phyloP scores from a whole-genome alignment of 1,284 basidiomycete genomes.

The Xerocomus minutiporus region DNA sequence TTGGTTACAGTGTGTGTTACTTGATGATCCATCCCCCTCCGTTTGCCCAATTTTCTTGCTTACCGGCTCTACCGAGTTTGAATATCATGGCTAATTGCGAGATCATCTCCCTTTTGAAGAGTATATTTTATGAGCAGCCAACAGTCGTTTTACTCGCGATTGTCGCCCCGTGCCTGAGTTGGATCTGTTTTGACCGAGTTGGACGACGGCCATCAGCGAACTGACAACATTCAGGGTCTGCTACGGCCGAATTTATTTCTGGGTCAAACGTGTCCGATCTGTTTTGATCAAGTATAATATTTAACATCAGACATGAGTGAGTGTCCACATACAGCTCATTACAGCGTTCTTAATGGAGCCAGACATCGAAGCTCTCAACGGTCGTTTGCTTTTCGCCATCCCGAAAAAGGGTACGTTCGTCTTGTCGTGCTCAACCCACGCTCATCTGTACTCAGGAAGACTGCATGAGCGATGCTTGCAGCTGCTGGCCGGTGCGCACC shows the following conservation, averaged over 20 bases:
- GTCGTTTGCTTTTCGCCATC: slow-evolving; percentile 87
- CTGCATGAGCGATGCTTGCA: slow-evolving; percentile 91
- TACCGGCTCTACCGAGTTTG: too few relatives aligned
- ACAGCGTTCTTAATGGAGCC: neutral
- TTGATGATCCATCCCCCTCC: too few relatives aligned
- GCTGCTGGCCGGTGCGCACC: slow-evolving; percentile 62
- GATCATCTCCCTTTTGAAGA: neutral
- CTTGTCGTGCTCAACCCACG: neutral
- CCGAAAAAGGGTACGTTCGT: slow-evolving; percentile 84
- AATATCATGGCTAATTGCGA: too few relatives aligned
- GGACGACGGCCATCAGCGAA: too few relatives aligned
- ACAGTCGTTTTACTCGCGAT: too few relatives aligned
- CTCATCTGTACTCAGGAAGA: slow-evolving; percentile 52
- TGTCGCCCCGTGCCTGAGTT: too few relatives aligned
- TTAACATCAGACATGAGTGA: slow-evolving; percentile 20
- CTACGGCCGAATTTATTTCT: neutral
- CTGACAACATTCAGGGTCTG: too few relatives aligned
- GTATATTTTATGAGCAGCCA: neutral
- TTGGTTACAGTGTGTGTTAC: too few relatives aligned
- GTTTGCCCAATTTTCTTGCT: too few relatives aligned
- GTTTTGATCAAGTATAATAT: too few relatives aligned
- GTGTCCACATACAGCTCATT: neutral
- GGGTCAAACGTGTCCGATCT: neutral
- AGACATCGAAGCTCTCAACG: slow-evolving; percentile 51
- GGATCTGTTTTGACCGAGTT: too few relatives aligned